Percentiles rank a stretch among this genome's conserved stretches.
Evolutionary conservation across 1,139 yeast species (phyloP).

Genomic region (Diutina pseudorugosa): DNA sequence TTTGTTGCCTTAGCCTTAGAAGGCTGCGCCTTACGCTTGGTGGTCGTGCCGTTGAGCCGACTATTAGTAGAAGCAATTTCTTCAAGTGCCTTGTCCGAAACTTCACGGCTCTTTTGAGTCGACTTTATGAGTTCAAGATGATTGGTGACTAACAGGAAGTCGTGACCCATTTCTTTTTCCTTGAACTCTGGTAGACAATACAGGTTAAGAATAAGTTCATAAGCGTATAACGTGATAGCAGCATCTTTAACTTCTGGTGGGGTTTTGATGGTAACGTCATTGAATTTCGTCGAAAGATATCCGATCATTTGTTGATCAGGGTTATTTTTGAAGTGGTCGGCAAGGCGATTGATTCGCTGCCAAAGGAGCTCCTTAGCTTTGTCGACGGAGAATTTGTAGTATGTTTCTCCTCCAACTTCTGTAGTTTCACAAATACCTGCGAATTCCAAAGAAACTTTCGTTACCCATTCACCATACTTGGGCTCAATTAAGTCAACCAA

Average conservation of each 20-base stretch:
- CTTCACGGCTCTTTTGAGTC: constrained; percentile 17
- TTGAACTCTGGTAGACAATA: constrained; percentile 13
- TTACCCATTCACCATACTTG: constrained; percentile 15
- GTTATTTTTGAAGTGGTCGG: constrained; percentile 35
- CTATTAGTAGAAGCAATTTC: constrained; percentile 11
- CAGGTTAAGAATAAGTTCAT: constrained; percentile 20
- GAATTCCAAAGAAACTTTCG: constrained; percentile 13
- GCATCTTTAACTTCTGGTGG: constrained; percentile 18
- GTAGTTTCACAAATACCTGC: constrained; percentile 30
- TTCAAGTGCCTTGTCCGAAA: constrained; percentile 26
- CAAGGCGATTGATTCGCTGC: constrained; percentile 34
- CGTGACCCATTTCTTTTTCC: constrained; percentile 10
- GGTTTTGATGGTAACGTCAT: constrained; percentile 11
- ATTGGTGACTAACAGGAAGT: constrained; percentile 19
- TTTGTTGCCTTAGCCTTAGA: constrained; percentile 13
- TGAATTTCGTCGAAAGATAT: constrained; percentile 20
- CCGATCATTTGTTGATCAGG: constrained; percentile 19
- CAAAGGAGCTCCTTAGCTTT: constrained; percentile 21
- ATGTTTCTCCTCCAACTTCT: constrained; percentile 35
- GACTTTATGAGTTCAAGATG: constrained; percentile 18
- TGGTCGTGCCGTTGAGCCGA: constrained; percentile 6
- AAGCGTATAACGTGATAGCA: constrained; percentile 14
- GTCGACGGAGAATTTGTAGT: constrained; percentile 28
- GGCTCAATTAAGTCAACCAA: constrained; percentile 26
- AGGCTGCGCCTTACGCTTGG: constrained; percentile 12